Evolutionary conservation across 805 yeast species (phyloP).

Genomic region (Huiozyma sinensis): DNA sequence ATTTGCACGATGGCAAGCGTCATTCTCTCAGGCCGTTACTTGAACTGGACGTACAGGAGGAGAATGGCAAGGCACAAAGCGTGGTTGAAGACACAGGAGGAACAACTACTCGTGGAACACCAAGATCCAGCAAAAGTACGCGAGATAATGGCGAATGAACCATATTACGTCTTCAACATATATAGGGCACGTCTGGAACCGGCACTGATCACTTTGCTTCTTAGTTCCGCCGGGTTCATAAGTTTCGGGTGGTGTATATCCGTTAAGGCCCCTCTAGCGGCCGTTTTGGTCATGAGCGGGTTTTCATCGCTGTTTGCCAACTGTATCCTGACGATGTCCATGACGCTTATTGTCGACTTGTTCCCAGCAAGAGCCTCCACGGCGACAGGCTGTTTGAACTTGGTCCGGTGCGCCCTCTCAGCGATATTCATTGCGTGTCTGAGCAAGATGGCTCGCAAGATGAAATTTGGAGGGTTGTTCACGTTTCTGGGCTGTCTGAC

Average conservation of each 20-base stretch:
- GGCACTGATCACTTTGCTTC: conserved; percentile 32
- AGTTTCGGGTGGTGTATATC: conserved; percentile 69
- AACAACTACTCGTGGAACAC: conserved; percentile 11
- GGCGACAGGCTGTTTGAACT: conserved; percentile 61
- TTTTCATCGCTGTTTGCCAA: conserved; percentile 49
- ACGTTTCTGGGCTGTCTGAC: conserved; percentile 55
- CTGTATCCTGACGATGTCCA: conserved; percentile 44
- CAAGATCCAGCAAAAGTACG: conserved; percentile 12
- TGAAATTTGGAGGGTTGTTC: conserved; percentile 69
- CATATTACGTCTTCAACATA: conserved; percentile 38
- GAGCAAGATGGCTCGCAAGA: conserved; percentile 41
- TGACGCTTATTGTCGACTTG: conserved; percentile 67
- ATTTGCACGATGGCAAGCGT: conserved; percentile 54
- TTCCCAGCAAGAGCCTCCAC: conserved; percentile 63
- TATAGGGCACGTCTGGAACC: conserved; percentile 45
- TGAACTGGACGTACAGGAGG: conserved; percentile 36
- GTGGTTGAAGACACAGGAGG: conserved; percentile 14
- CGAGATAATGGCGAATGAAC: conserved; percentile 15
- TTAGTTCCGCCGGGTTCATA: conserved; percentile 32
- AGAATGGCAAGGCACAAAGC: conserved; percentile 12
- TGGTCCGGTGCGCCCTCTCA: conserved; percentile 60
- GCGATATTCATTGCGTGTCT: conserved; percentile 64
- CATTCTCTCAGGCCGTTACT: conserved; percentile 41
- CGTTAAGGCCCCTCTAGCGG: conserved; percentile 36
- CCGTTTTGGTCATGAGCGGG: conserved; percentile 48